Evolutionary conservation across 2,329 filamentous ascomycete species (phyloP).

Genomic region (Didymella lethalis): DNA sequence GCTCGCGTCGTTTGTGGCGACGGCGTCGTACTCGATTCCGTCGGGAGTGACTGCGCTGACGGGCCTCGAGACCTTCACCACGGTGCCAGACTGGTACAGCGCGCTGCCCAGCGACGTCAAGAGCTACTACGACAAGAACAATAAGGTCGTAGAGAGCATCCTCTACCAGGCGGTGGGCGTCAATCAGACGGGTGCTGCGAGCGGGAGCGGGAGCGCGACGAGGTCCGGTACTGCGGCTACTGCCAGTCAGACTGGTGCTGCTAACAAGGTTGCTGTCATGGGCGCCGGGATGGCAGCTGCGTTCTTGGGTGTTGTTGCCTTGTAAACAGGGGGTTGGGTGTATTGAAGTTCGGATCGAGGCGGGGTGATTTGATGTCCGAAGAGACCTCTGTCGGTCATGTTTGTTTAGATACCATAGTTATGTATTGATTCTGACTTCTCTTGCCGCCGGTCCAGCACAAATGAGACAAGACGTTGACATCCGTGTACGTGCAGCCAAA

Average conservation of each 20-base stretch:
- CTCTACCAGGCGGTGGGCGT: slow-evolving; percentile 26
- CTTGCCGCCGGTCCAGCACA: too few species aligned
- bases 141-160: slow-evolving; percentile 27
- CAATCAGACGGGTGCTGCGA: slow-evolving; percentile 17
- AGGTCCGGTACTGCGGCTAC: slow-evolving; percentile 11
- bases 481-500: too few species aligned
- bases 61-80: slow-evolving; percentile 28
- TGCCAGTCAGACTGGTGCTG: slow-evolving; percentile 18
- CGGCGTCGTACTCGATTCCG: slow-evolving; percentile 30
- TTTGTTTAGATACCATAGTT: neutral
- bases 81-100: slow-evolving; percentile 32
- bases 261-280: slow-evolving; percentile 20
- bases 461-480: too few species aligned
- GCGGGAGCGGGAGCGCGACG: slow-evolving; percentile 17
- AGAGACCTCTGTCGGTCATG: neutral
- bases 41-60: slow-evolving; percentile 25
- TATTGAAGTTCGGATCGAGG: neutral
- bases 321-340: slow-evolving; percentile 15
- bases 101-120: slow-evolving; percentile 36
- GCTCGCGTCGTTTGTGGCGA: slow-evolving; percentile 33
- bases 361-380: neutral
- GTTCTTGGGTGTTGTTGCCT: slow-evolving; percentile 34
- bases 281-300: slow-evolving; percentile 31
- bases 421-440: neutral
- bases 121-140: slow-evolving; percentile 35